Percentiles rank a stretch among this genome's conserved stretches.
phyloP scores from a whole-genome alignment of 2,329 filamentous ascomycete species.

The Pseudocercospora pini-densiflorae region DNA sequence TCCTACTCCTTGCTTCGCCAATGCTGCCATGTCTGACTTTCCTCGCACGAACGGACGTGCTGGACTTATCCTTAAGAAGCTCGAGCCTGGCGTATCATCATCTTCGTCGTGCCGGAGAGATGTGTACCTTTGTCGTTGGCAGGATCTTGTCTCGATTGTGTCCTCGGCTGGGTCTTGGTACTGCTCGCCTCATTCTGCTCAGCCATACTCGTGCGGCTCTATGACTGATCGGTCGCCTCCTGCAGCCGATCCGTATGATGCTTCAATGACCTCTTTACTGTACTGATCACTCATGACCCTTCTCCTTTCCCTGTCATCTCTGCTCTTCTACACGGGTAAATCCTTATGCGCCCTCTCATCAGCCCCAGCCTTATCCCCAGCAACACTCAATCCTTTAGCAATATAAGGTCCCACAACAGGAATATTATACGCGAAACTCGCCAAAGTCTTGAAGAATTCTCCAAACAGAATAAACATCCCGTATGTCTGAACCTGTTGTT shows the following conservation, averaged over 20 bases:
- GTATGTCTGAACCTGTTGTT: conserved; percentile 57
- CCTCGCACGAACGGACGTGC: not conserved
- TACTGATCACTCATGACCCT: not conserved
- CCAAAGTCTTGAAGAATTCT: conserved; percentile 93
- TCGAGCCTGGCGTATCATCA: not conserved
- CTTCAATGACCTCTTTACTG: too few species aligned
- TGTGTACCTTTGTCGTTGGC: not conserved
- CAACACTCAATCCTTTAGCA: conserved; percentile 72
- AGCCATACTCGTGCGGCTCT: too few species aligned
- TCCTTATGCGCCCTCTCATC: conserved; percentile 72
- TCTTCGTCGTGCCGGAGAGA: not conserved
- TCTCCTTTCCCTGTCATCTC: not conserved
- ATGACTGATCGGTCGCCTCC: not conserved
- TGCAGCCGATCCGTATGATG: not conserved
- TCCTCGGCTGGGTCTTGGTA: too few species aligned
- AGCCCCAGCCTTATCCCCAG: conserved; percentile 69
- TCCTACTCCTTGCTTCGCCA: not conserved
- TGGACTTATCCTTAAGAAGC: not conserved
- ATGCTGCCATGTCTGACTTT: not conserved
- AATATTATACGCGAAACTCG: conserved; percentile 80
- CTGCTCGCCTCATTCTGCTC: too few species aligned
- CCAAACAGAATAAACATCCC: conserved; percentile 93
- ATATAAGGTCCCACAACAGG: conserved; percentile 89
- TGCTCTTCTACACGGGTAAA: conserved; percentile 77
- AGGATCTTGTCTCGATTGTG: too few species aligned